A percentile compares a stretch with the other conserved stretches of the same genome.
Conservation (phyloP, 2,329 filamentous ascomycete genomes). For the Chaetomium globosum region DNA sequence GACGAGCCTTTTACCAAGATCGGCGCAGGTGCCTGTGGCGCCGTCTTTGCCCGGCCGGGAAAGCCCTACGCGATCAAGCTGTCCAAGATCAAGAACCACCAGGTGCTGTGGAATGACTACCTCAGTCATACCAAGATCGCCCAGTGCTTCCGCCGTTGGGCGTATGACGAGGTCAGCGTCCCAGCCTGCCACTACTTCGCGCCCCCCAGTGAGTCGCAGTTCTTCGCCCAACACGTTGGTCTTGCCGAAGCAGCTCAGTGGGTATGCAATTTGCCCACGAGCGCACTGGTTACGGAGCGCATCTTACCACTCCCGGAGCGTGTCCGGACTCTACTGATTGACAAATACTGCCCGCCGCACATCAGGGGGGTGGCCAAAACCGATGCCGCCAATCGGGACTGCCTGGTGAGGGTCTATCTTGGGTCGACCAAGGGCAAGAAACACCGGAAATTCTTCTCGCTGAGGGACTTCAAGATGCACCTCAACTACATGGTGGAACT, state of each 20-base stretch:
- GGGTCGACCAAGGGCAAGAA: neutral
- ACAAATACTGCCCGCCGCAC: slow-evolving; percentile 1
- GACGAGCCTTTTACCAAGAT: slow-evolving; percentile 10
- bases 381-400: neutral
- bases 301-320: slow-evolving; percentile 1
- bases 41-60: neutral
- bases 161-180: neutral
- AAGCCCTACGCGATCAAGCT: slow-evolving; percentile 3
- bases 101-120: slow-evolving; percentile 8
- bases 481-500: slow-evolving; percentile 11
- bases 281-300: slow-evolving; percentile 7
- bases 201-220: neutral
- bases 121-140: neutral
- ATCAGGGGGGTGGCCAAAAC: neutral
- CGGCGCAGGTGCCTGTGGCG: slow-evolving; percentile 1
- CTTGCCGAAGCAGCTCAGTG: neutral
- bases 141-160: neutral
- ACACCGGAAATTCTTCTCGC: neutral
- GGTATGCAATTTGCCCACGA: neutral
- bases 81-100: neutral
- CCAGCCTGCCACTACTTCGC: slow-evolving; percentile 11
- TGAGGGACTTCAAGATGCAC: slow-evolving; percentile 1
- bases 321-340: neutral
- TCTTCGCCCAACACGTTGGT: neutral
- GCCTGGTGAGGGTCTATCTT: slow-evolving; percentile 7